Conservation (phyloP, 208 protist species). For the Trypanosoma vivax region DNA sequence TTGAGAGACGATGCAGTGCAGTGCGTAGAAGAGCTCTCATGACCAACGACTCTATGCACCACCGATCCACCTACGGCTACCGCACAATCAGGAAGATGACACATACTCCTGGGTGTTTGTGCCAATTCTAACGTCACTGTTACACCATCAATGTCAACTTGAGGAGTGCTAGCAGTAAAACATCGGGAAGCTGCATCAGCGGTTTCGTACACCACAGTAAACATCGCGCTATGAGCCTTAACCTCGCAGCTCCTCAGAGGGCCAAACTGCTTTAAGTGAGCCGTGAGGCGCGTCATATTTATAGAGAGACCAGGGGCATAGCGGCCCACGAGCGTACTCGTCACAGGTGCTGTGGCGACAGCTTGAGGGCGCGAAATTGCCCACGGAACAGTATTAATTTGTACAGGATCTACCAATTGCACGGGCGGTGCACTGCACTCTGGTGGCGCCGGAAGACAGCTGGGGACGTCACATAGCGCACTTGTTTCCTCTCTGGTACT, state of each 20-base stretch:
- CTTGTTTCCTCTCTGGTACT: too few species aligned
- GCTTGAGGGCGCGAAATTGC: too few species aligned
- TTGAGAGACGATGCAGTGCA: too few species aligned
- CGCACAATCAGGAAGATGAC: too few species aligned
- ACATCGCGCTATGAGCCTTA: conserved; percentile 1
- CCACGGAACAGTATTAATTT: too few species aligned
- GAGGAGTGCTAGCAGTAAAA: not conserved
- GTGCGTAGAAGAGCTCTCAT: too few species aligned
- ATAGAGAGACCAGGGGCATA: conserved; percentile 13
- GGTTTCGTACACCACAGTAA: conserved; percentile 13
- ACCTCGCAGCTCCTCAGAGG: conserved; percentile 2
- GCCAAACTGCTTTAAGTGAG: conserved; percentile 10
- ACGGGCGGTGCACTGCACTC: too few species aligned
- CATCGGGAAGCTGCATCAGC: conserved; percentile 5
- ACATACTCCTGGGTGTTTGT: not conserved
- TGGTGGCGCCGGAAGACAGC: too few species aligned
- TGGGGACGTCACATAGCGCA: too few species aligned
- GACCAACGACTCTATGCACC: too few species aligned
- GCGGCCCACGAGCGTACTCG: conserved; percentile 1
- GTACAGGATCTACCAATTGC: too few species aligned
- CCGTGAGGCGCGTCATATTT: not conserved
- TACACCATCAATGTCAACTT: conserved; percentile 16
- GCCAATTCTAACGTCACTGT: not conserved
- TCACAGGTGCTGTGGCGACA: not conserved
- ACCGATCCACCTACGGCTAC: too few species aligned